Conservation (phyloP, 768 basidiomycete genomes). For the Suillus americanus region DNA sequence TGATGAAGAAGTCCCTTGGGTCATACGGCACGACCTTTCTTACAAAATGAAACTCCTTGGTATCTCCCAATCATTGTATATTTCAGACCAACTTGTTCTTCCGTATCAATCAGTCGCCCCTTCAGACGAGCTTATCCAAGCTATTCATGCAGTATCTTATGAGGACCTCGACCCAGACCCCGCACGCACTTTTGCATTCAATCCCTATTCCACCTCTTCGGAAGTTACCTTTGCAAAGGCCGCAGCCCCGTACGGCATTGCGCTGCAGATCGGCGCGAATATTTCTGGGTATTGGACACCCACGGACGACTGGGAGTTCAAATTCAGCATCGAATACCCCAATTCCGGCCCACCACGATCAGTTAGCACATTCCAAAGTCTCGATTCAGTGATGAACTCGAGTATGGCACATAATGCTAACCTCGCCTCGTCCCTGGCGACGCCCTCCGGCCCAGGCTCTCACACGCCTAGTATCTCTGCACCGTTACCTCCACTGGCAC, state of each 20-base stretch:
- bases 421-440: conserved; percentile 14
- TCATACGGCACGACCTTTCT: conserved; percentile 53
- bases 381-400: conserved; percentile 46
- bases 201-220: conserved; percentile 37
- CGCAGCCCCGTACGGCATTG: conserved; percentile 64
- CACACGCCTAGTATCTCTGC: conserved; percentile 12
- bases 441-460: conserved; percentile 8
- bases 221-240: conserved; percentile 45
- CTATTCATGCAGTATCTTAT: conserved; percentile 44
- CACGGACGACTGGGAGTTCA: conserved; percentile 72
- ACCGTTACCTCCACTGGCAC: conserved; percentile 18
- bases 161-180: conserved; percentile 43
- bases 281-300: conserved; percentile 68
- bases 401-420: conserved; percentile 44
- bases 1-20: conserved; percentile 47
- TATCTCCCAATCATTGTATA: conserved; percentile 45
- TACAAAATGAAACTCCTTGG: conserved; percentile 74
- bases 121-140: conserved; percentile 48
- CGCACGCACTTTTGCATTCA: conserved; percentile 45
- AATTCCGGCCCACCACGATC: conserved; percentile 1
- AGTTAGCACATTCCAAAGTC: conserved; percentile 23
- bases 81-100: conserved; percentile 59
- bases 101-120: conserved; percentile 75
- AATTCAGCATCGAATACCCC: conserved; percentile 31
- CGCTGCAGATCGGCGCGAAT: conserved; percentile 67